Evolutionary conservation across 441 rosid species (phyloP), one percentile per base, ranked within the genome.

Genomic region (Heliophila coronopifolia): DNA sequence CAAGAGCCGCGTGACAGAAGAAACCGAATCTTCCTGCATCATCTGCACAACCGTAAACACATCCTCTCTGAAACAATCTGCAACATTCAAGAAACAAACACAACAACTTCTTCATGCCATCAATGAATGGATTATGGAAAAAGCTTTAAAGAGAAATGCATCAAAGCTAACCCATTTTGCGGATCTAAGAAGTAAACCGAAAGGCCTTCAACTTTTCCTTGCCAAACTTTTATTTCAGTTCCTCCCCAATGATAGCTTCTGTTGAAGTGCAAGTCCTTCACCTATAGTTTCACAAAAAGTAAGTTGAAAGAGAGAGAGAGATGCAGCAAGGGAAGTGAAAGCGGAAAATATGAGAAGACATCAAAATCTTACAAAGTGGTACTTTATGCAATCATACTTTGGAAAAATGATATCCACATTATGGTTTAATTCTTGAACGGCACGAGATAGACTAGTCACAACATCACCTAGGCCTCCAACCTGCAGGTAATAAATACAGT

Each of bases 401-500:
- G 96, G 96, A 44, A 92, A 78, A 68, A 92, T 73, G 58, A 92
- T 70, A 63, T 87, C 84, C 12, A 92, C 94, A 50, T 65, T 83
- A 73, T 87, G 96, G 63, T 85, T 81, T 68, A 87, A 63, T 39
- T 87, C 96, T 76, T 87, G 96, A 72, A 92, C 81, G 60, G 98
- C 94, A 64, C 95, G 98, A 48, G 98, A 92, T 39, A 92, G 84
- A 76, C 98, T 80, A 62, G 96, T 92, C 63, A 92, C 91, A 7
- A 92, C 94, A 73, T 92, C 96, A 54, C 96, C 98, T 32, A 92
- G 75, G 42, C 98, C 98, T 67, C 98, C 98, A 64, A 92, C 95
- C 98, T 87, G 78, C 74, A 74, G 39, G 22, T 15, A 31, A 70
- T 26, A 63, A 50, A 46, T 43, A 32, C 18, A 36, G 22, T 54